Evolutionary conservation across 371 early-diverging fungal genomes (phyloP).

Genomic region (Mortierella sp.): DNA sequence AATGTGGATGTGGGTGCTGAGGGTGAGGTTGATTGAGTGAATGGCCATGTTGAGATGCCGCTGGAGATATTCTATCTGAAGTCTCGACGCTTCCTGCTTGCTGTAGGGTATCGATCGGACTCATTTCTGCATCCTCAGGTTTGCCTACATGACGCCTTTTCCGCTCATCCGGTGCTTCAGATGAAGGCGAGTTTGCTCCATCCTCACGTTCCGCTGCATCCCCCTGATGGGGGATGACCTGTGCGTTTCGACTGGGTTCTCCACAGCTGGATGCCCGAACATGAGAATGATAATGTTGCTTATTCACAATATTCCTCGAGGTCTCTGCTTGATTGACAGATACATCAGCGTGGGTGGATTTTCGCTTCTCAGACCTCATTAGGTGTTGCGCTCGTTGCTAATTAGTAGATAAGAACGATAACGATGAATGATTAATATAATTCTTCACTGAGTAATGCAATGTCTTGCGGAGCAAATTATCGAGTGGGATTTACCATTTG

Average conservation of each 20-base stretch:
- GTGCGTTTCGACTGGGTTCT: slow-evolving; percentile 5
- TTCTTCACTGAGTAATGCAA: not conserved
- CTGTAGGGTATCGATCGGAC: not conserved
- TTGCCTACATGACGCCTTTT: not conserved
- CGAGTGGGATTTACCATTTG: slow-evolving; percentile 36
- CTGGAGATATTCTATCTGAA: not conserved
- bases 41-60: slow-evolving; percentile 8
- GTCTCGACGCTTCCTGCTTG: not conserved
- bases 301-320: not conserved
- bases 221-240: slow-evolving; percentile 12
- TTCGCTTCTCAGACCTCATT: slow-evolving; percentile 46
- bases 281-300: slow-evolving; percentile 10
- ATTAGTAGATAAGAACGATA: not conserved
- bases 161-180: slow-evolving; percentile 10
- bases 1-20: slow-evolving; percentile 10
- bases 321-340: not conserved
- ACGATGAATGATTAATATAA: not conserved
- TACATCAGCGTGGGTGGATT: slow-evolving; percentile 22
- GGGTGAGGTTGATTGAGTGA: slow-evolving; percentile 11
- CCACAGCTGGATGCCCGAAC: slow-evolving; percentile 13
- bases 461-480: slow-evolving; percentile 6
- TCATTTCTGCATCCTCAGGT: slow-evolving; percentile 14
- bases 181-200: slow-evolving; percentile 9
- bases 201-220: slow-evolving; percentile 6
- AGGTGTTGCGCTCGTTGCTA: slow-evolving; percentile 56